phyloP scores from a whole-genome alignment of 805 yeast species.

The Nakazawaea molendinolei region DNA sequence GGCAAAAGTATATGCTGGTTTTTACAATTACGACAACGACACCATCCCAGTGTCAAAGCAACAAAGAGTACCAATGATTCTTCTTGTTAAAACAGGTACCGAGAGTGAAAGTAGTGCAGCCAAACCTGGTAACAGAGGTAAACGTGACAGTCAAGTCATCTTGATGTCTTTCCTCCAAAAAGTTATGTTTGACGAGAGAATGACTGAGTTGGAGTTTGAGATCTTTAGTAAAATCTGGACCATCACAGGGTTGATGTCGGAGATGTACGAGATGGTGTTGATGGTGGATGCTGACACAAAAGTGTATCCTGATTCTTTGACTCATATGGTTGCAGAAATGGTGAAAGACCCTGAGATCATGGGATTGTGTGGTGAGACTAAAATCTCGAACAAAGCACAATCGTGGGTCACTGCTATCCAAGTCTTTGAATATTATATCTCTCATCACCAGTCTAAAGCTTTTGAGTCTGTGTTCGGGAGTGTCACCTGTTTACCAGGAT shows the following conservation, averaged over 20 bases:
- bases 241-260: conserved; percentile 80
- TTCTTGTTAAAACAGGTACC: conserved; percentile 84
- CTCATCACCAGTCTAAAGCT: conserved; percentile 92
- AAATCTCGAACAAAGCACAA: conserved; percentile 73
- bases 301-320: conserved; percentile 78
- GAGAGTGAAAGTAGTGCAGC: conserved; percentile 64
- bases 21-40: conserved; percentile 73
- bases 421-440: conserved; percentile 87
- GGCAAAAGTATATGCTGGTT: conserved; percentile 96
- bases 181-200: conserved; percentile 86
- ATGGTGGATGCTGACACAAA: conserved; percentile 96
- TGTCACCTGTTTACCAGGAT: conserved; percentile 93
- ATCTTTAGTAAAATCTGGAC: conserved; percentile 70
- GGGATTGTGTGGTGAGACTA: conserved; percentile 96
- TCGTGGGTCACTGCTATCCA: conserved; percentile 93
- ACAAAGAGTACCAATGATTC: conserved; percentile 73
- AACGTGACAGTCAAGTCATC: conserved; percentile 89
- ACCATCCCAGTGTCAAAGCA: conserved; percentile 78
- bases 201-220: conserved; percentile 85
- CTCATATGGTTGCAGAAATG: conserved; percentile 88
- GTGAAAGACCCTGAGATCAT: conserved; percentile 78
- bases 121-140: conserved; percentile 93
- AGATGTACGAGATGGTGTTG: conserved; percentile 69
- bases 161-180: conserved; percentile 86
- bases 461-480: conserved; percentile 94